Evolutionary conservation across 148 eudicot species (phyloP).

Genomic region (Heliosperma pusillum): DNA sequence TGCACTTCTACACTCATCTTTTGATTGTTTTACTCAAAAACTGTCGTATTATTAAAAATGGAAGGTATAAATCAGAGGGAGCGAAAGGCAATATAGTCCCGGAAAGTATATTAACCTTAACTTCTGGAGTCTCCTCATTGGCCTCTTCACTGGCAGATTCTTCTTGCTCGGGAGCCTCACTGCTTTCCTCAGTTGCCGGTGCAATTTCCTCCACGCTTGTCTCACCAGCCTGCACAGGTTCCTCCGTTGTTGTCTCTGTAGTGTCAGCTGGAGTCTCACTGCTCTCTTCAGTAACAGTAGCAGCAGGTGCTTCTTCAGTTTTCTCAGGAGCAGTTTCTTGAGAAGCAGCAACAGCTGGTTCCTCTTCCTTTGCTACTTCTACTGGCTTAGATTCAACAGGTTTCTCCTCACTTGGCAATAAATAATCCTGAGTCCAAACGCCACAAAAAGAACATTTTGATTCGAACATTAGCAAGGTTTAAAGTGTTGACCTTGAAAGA

Average conservation of each 20-base stretch:
- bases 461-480: not conserved
- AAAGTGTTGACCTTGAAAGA: not conserved
- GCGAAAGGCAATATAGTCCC: not conserved
- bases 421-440: constrained; percentile 30
- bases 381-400: constrained; percentile 36
- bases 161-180: constrained; percentile 46
- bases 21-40: not conserved
- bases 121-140: constrained; percentile 54
- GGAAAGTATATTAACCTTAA: constrained; percentile 45
- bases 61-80: not conserved
- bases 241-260: constrained; percentile 24
- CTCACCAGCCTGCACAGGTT: constrained; percentile 20
- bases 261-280: constrained; percentile 27
- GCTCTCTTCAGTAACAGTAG: constrained; percentile 45
- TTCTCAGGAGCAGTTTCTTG: constrained; percentile 42
- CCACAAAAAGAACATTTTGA: constrained; percentile 11
- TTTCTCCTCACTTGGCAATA: constrained; percentile 34
- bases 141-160: constrained; percentile 36
- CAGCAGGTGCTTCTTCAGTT: constrained; percentile 46
- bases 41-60: not conserved
- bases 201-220: constrained; percentile 18
- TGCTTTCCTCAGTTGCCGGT: constrained; percentile 44
- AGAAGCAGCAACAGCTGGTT: constrained; percentile 31
- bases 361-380: constrained; percentile 46
- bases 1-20: not conserved